Evolutionary conservation across 1,284 basidiomycete genomes (phyloP).

Genomic region (Phellopilus nigrolimitatus): DNA sequence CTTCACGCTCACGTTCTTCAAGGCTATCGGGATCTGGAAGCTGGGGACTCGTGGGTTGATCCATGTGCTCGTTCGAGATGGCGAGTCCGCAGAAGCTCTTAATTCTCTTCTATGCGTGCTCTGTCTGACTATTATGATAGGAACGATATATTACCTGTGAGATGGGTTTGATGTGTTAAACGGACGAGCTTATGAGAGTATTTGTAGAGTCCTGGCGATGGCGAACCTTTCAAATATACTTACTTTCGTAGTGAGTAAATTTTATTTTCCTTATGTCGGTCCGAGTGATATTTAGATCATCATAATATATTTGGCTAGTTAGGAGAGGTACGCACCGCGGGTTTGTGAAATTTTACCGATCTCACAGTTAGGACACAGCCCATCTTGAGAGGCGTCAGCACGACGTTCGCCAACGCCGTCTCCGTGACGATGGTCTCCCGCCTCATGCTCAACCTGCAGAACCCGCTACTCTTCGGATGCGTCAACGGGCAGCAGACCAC

Average conservation of each 20-base stretch:
- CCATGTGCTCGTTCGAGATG: constrained; percentile 18
- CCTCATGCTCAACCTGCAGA: constrained; percentile 19
- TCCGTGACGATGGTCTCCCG: constrained; percentile 18
- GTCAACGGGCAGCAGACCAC: background rate
- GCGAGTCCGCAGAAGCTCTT: background rate
- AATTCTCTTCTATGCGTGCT: background rate
- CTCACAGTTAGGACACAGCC: background rate
- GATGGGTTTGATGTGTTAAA: background rate
- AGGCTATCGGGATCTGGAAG: constrained; percentile 29
- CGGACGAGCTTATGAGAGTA: background rate
- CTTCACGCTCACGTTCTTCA: constrained; percentile 40
- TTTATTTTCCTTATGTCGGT: background rate
- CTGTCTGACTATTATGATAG: background rate
- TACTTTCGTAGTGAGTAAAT: constrained; percentile 10
- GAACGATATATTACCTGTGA: constrained; percentile 19
- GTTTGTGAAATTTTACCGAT: no score
- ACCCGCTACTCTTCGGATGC: constrained; percentile 9
- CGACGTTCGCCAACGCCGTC: constrained; percentile 15
- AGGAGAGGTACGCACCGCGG: constrained; percentile 1
- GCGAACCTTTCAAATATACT: constrained; percentile 17
- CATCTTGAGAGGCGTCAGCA: constrained; percentile 14
- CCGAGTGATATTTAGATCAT: background rate
- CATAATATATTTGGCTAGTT: background rate
- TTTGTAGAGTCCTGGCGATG: constrained; percentile 8
- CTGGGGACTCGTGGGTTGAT: constrained; percentile 9